These are phyloP conservation scores for Apiotrichum montevideense DNA, from an alignment of 1,284 basidiomycete species.

Conservation along the genomic window DNA sequence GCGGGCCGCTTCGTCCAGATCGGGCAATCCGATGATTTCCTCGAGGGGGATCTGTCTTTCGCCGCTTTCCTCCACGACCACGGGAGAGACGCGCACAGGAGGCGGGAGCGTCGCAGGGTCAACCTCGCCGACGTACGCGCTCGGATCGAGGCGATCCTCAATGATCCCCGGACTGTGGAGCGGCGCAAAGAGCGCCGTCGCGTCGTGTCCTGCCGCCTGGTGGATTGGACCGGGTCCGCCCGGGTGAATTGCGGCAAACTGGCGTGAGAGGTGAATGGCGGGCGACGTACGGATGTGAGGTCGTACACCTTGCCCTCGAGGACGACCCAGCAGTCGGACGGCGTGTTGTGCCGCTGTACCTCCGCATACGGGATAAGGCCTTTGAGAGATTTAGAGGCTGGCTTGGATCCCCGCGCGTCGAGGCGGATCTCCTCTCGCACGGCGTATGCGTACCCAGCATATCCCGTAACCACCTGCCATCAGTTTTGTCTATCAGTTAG, in stretches of 20 bases:
- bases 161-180: constrained; percentile 45
- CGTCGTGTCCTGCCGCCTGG: constrained; percentile 42
- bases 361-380: constrained; percentile 29
- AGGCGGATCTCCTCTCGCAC: no score
- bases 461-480: no score
- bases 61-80: constrained; percentile 4
- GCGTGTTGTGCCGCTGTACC: constrained; percentile 38
- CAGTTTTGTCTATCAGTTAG: no score
- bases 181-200: constrained; percentile 37
- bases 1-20: constrained; percentile 44
- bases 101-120: constrained; percentile 30
- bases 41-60: constrained; percentile 33
- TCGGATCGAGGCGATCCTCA: constrained; percentile 35
- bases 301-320: constrained; percentile 45
- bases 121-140: constrained; percentile 23
- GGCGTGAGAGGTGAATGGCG: neutral
- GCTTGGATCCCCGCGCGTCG: no score
- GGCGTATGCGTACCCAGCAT: no score
- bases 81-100: neutral
- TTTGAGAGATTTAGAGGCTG: no score
- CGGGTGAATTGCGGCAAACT: constrained; percentile 43
- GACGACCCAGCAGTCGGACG: constrained; percentile 44
- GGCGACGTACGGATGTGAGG: constrained; percentile 36
- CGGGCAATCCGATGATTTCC: constrained; percentile 44
- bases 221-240: constrained; percentile 38